A percentile compares a stretch with the other conserved stretches of the same genome.
These are phyloP conservation scores for Boechera divaricarpa DNA, from an alignment of 345 rosid species.

Conservation along the genomic window DNA sequence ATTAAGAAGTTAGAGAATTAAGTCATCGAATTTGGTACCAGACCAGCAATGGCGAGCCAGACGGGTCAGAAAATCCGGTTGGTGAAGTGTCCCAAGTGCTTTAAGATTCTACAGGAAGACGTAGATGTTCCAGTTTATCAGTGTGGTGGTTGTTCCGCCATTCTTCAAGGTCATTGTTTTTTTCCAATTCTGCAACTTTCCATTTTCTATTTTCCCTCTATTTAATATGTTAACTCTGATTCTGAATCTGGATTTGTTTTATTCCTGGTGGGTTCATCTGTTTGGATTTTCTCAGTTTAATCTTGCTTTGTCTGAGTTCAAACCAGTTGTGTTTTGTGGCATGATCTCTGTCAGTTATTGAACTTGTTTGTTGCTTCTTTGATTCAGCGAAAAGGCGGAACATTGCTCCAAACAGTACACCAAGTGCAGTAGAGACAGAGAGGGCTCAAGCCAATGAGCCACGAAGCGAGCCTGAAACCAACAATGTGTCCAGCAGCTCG, in stretches of 20 bases:
- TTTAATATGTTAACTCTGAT: not conserved
- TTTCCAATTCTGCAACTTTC: not conserved
- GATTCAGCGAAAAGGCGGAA: conserved; percentile 61
- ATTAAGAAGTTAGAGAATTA: conserved; percentile 7
- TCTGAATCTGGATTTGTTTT: conserved; percentile 19
- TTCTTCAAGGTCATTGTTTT: conserved; percentile 66
- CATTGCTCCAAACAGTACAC: conserved; percentile 40
- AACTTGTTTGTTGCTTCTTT: conserved; percentile 36
- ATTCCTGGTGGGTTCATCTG: not conserved
- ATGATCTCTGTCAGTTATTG: conserved; percentile 1
- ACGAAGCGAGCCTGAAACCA: conserved; percentile 41
- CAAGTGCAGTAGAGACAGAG: conserved; percentile 44
- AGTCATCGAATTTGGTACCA: conserved; percentile 24
- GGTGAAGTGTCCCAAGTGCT: conserved; percentile 77
- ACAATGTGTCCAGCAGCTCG: conserved; percentile 44
- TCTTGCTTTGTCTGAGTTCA: conserved; percentile 19
- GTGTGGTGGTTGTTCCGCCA: conserved; percentile 70
- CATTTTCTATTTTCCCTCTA: not conserved
- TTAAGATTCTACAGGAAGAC: conserved; percentile 61
- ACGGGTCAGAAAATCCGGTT: conserved; percentile 53
- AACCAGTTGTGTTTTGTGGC: not conserved
- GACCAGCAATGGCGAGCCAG: conserved; percentile 51
- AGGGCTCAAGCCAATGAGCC: conserved; percentile 37
- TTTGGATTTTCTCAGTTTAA: not conserved
- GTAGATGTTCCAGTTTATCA: conserved; percentile 60